Conservation (phyloP, 192 early-diverging fungal genomes). For the Coemansia sp. region DNA sequence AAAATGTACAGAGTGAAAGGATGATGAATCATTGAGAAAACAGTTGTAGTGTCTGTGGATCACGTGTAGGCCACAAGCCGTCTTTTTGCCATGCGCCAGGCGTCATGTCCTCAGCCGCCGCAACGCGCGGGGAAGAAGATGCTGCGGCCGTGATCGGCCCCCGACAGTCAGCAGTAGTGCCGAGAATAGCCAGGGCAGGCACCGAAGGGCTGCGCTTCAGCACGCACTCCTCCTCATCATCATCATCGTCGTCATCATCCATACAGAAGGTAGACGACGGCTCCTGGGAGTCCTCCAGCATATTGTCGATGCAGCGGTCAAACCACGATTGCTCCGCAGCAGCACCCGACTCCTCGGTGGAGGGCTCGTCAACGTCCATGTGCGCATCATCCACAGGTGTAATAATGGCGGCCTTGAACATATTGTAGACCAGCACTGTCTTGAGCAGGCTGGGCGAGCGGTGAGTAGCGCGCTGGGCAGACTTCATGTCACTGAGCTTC, state of each 20-base stretch:
- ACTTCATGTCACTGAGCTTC: conserved; percentile 42
- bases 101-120: neutral
- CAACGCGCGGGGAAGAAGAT: neutral
- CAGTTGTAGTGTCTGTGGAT: conserved; percentile 2
- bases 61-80: conserved; percentile 5
- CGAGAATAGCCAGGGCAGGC: neutral
- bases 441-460: conserved; percentile 39
- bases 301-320: conserved; percentile 44
- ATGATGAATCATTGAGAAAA: neutral
- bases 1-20: neutral
- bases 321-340: conserved; percentile 53
- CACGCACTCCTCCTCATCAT: conserved; percentile 2
- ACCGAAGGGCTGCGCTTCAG: conserved; percentile 30
- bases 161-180: neutral
- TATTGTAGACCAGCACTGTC: conserved; percentile 51
- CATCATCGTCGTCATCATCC: conserved; percentile 14
- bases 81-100: neutral
- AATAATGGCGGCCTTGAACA: conserved; percentile 27
- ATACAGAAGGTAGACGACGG: neutral
- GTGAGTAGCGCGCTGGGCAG: conserved; percentile 27
- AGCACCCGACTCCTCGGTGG: conserved; percentile 5
- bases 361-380: conserved; percentile 27
- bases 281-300: conserved; percentile 34
- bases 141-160: neutral
- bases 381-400: neutral